A percentile compares a stretch with the other conserved stretches of the same genome.
phyloP scores from a whole-genome alignment of 148 eudicot genomes.

The Simmondsia chinensis region DNA sequence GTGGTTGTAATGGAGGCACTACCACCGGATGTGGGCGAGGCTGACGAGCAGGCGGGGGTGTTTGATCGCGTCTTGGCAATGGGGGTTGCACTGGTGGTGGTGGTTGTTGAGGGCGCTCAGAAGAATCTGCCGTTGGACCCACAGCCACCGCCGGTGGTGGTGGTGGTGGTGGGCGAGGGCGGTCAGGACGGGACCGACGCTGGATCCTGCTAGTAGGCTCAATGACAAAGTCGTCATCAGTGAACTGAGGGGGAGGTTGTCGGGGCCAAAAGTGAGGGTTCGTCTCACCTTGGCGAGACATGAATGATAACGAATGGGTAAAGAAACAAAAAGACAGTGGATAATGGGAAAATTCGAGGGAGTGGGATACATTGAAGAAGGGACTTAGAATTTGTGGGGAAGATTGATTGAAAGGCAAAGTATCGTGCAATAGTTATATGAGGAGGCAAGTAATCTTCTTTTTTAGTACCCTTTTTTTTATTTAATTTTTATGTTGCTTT shows the following conservation, averaged over 20 bases:
- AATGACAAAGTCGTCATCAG: too few species aligned
- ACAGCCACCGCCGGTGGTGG: background rate
- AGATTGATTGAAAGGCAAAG: slow-evolving; percentile 43
- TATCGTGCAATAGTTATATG: slow-evolving; percentile 35
- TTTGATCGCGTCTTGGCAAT: background rate
- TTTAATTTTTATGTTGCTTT: slow-evolving; percentile 24
- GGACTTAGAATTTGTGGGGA: slow-evolving; percentile 13
- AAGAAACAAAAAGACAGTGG: background rate
- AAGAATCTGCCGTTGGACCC: too few species aligned
- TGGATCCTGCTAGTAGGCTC: slow-evolving; percentile 6
- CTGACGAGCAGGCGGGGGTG: background rate
- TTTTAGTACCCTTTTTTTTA: slow-evolving; percentile 14
- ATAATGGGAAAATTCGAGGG: background rate
- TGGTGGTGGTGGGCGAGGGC: background rate
- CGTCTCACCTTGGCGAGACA: slow-evolving; percentile 42
- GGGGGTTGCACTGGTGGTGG: background rate
- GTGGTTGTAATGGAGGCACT: background rate
- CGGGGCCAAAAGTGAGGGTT: slow-evolving; percentile 53
- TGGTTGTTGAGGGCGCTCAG: slow-evolving; percentile 1
- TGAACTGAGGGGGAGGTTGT: slow-evolving; percentile 1
- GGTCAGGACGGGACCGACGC: slow-evolving; percentile 1
- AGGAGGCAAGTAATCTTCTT: slow-evolving; percentile 58
- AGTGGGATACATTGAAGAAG: slow-evolving; percentile 8
- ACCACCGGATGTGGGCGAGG: background rate
- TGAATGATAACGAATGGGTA: slow-evolving; percentile 2